Evolutionary conservation across 768 basidiomycete species (phyloP), one percentile per base, ranked within the genome.

Genomic region (Solioccasus polychromus): DNA sequence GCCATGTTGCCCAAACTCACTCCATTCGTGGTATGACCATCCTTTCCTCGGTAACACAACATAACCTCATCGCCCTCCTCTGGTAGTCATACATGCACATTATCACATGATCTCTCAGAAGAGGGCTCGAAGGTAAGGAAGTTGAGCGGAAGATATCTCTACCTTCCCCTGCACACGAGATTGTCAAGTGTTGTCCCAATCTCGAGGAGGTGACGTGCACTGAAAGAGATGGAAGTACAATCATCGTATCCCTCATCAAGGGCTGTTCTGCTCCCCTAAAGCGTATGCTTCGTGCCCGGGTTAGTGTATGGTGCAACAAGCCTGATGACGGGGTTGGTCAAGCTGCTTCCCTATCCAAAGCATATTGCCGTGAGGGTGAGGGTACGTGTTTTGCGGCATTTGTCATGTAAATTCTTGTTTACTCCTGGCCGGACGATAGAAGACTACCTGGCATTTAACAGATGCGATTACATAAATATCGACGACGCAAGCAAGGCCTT

Each of bases 161-260:
- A 3, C 47, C 47, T 24, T 38, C 12, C 12, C 40, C 39, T 19
- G 46, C 41, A 12, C 46, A 48, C n/a, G 32, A 42, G 35, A 50
- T 54, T 17, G 35, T 48, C 45, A 39, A 44, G 19, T 48, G 42
- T 9, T 54, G 46, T 36, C 51, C 46, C 24, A 38, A 40, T 20
- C 17, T 57, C 15, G 51, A 53, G 30, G 29, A 48, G 34, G 44
- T 49, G 29, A 35, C 12, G n/a, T 50, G 48, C 12, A 36, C 18
- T n/a, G n/a, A n/a, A n/a, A n/a, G n/a, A n/a, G n/a, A n/a, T n/a
- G 45, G 46, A 14, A 48, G 35, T 9, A 50, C n/a, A 3, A 22
- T 50, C 22, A 14, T 48, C 35, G 23, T 32, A 15, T 41, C 36
- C 6, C 43, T 50, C 34, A 11, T 50, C 45, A 54, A 47, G 26